Conservation (phyloP, 257 asterid genomes). For the Solanum arcanum region DNA sequence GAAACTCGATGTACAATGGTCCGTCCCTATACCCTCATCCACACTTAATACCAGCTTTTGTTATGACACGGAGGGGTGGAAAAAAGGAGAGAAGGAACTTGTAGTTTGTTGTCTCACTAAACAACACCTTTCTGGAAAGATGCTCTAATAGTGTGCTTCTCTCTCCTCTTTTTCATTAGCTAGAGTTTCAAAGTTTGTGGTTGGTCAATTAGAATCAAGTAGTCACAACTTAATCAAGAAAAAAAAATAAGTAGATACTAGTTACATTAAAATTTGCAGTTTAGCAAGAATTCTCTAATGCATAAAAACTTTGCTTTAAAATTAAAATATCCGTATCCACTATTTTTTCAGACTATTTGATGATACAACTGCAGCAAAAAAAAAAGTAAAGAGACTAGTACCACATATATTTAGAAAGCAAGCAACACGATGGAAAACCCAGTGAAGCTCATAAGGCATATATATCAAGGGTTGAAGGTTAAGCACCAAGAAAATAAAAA, state of each 20-base stretch:
- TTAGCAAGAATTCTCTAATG: not conserved
- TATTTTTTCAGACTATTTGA: not conserved
- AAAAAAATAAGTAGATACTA: not conserved
- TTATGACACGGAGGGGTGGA: fast-evolving
- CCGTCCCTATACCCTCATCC: not conserved
- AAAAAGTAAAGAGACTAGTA: not conserved
- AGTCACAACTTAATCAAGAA: not conserved
- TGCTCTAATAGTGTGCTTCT: not conserved
- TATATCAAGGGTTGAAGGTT: not conserved
- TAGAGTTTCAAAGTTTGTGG: not conserved
- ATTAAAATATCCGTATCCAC: not conserved
- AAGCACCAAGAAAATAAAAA: not conserved
- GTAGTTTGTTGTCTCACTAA: not conserved
- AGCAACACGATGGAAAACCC: not conserved
- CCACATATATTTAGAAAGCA: not conserved
- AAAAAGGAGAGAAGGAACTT: not conserved
- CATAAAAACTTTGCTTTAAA: not conserved
- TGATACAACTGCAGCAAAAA: not conserved
- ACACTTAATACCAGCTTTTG: not conserved
- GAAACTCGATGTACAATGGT: not conserved
- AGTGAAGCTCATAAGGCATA: not conserved
- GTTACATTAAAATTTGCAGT: not conserved
- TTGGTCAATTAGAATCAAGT: not conserved
- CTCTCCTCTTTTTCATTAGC: not conserved
- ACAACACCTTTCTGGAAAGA: not conserved